Conservation (phyloP, 2,329 filamentous ascomycete species). For the Clonostachys solani region DNA sequence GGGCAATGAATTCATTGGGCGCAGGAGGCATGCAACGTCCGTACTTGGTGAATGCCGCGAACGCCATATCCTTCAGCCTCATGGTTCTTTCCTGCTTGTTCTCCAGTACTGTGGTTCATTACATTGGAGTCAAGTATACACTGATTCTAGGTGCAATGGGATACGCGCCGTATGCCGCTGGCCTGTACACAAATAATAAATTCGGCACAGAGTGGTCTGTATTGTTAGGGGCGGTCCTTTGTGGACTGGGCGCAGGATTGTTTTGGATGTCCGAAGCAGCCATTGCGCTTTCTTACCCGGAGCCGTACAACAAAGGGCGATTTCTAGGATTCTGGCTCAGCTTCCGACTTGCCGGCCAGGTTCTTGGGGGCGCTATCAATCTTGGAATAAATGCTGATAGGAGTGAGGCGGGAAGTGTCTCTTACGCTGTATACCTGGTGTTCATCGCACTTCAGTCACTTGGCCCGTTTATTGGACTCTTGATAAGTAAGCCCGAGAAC, state of each 20-base stretch:
- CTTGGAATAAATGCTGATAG: conserved; percentile 33
- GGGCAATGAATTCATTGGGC: conserved; percentile 26
- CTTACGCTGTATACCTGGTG: conserved; percentile 57
- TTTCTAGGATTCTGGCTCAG: conserved; percentile 29
- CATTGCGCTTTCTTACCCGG: conserved; percentile 42
- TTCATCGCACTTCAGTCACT: conserved; percentile 62
- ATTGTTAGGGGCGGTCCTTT: conserved; percentile 39
- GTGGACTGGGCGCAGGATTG: conserved; percentile 41
- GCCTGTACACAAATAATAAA: conserved; percentile 43
- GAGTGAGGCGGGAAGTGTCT: conserved; percentile 52
- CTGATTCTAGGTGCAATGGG: conserved; percentile 38
- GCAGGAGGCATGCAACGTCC: conserved; percentile 44
- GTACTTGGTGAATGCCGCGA: conserved; percentile 46
- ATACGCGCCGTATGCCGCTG: conserved; percentile 41
- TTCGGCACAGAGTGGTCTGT: conserved; percentile 49
- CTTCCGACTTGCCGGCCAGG: conserved; percentile 43
- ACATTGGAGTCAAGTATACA: conserved; percentile 40
- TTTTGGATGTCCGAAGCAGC: conserved; percentile 48
- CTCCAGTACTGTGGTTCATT: conserved; percentile 40
- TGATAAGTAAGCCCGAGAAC: conserved; percentile 50
- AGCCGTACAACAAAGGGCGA: conserved; percentile 36
- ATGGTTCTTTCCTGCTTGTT: conserved; percentile 41
- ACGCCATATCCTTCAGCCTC: conserved; percentile 40
- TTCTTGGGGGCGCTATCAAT: conserved; percentile 40
- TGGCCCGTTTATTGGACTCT: conserved; percentile 53